Evolutionary conservation across 306 rosid genomes (phyloP).

Genomic region (Comarum palustre): DNA sequence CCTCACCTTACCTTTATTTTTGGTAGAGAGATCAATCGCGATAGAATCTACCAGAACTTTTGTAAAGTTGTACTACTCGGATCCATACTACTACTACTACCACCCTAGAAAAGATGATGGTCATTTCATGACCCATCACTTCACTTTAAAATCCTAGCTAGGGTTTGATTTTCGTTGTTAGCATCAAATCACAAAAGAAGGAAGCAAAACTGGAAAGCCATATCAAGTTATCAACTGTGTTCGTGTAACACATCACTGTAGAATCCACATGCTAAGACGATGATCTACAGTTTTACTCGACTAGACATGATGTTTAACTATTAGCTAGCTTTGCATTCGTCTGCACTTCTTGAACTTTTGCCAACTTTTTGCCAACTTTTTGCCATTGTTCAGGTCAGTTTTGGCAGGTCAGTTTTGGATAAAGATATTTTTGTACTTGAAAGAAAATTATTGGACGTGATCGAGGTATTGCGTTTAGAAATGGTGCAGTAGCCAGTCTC

Average conservation of each 20-base stretch:
- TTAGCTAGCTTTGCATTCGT: slow-evolving; percentile 13
- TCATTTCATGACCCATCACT: slow-evolving; percentile 3
- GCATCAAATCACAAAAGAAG: not conserved
- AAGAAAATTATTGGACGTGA: not conserved
- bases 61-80: slow-evolving; percentile 8
- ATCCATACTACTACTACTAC: not conserved
- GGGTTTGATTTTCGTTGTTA: not conserved
- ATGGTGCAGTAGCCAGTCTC: not conserved
- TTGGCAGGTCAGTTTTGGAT: not conserved
- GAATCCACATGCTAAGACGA: slow-evolving; percentile 6
- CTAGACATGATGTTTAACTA: slow-evolving; percentile 4
- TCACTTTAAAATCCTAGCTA: slow-evolving; percentile 3
- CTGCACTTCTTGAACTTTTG: not conserved
- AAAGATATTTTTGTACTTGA: not conserved
- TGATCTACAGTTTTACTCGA: not conserved
- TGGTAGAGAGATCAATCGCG: slow-evolving; percentile 12
- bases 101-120: slow-evolving; percentile 11
- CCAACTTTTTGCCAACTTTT: not conserved
- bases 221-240: slow-evolving; percentile 2
- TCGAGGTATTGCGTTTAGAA: not conserved
- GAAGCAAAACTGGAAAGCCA: not conserved
- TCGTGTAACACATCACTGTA: not conserved
- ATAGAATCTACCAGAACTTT: not conserved
- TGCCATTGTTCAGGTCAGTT: not conserved
- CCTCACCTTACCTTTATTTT: not conserved